These are phyloP conservation scores for Sporothrix luriei DNA, from an alignment of 2,329 filamentous ascomycete species.

Conservation along the genomic window DNA sequence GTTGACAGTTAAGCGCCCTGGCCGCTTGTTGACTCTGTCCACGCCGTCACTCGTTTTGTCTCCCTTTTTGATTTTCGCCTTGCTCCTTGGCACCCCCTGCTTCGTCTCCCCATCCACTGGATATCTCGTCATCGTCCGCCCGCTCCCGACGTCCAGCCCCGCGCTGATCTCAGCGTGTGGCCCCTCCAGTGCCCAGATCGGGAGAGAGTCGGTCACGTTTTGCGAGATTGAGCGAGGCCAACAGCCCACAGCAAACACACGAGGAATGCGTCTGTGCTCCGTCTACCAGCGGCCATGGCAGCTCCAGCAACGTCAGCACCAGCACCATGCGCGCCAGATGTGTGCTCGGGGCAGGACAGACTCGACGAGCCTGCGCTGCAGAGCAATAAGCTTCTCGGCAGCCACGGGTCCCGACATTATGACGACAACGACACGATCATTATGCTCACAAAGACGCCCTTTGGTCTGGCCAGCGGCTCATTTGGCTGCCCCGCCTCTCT, in stretches of 20 bases:
- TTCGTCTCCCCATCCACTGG: neutral
- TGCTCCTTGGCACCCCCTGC: neutral
- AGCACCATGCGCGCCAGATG: neutral
- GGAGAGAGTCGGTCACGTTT: slow-evolving; percentile 6
- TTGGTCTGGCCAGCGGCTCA: neutral
- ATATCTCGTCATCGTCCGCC: neutral
- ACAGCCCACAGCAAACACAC: slow-evolving; percentile 16
- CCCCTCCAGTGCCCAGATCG: neutral
- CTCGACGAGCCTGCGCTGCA: neutral
- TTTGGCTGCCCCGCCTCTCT: neutral
- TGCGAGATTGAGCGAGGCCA: neutral
- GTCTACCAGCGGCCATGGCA: slow-evolving; percentile 25
- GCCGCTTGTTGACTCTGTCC: slow-evolving; percentile 1
- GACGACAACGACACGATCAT: slow-evolving; percentile 1
- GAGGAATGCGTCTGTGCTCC: slow-evolving; percentile 19
- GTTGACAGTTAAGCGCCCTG: neutral
- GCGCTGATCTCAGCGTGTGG: slow-evolving; percentile 22
- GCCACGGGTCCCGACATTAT: neutral
- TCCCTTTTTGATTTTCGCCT: neutral
- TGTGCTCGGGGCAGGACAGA: neutral
- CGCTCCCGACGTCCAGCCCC: neutral
- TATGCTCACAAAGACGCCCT: neutral
- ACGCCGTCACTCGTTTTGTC: neutral
- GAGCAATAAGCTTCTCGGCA: neutral
- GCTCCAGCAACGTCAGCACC: neutral